Evolutionary conservation across 148 eudicot genomes (phyloP).

Genomic region (Tetragonia tetragonoides): DNA sequence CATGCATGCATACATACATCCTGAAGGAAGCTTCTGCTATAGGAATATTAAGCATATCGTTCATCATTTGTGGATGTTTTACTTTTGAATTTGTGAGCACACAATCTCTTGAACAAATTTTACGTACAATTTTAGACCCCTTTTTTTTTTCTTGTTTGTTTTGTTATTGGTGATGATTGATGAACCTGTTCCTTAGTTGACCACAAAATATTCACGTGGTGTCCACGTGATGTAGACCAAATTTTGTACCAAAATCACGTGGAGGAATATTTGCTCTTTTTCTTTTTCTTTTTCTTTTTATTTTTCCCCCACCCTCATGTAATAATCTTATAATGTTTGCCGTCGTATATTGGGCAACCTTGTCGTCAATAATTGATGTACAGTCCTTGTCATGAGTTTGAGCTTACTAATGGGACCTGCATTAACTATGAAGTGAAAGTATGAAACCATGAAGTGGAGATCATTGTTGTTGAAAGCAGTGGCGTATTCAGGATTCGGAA

Average conservation of each 20-base stretch:
- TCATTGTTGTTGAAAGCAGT: too few relatives aligned
- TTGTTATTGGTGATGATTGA: background rate
- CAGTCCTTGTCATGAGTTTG: slow-evolving; percentile 11
- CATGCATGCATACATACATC: too few relatives aligned
- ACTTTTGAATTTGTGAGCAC: too few relatives aligned
- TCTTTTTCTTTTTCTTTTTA: background rate
- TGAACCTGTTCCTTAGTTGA: background rate
- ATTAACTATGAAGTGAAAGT: background rate
- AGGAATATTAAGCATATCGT: too few relatives aligned
- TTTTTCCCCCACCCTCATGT: background rate
- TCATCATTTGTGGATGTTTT: too few relatives aligned
- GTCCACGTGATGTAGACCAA: slow-evolving; percentile 27
- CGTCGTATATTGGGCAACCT: background rate
- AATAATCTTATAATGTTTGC: background rate
- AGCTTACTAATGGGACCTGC: slow-evolving; percentile 12
- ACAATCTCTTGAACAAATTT: too few relatives aligned
- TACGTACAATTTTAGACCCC: too few relatives aligned
- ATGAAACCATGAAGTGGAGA: too few relatives aligned
- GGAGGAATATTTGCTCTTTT: slow-evolving; percentile 21
- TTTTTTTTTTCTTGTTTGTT: too few relatives aligned
- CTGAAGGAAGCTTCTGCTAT: too few relatives aligned
- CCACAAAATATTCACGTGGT: slow-evolving; percentile 23
- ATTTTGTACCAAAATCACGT: slow-evolving; percentile 25
- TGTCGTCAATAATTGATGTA: slow-evolving; percentile 15
- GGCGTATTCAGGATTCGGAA: too few relatives aligned